A percentile compares a stretch with the other conserved stretches of the same genome.
Conservation (phyloP, 2,329 filamentous ascomycete genomes). For the Xylariaceae sp. region DNA sequence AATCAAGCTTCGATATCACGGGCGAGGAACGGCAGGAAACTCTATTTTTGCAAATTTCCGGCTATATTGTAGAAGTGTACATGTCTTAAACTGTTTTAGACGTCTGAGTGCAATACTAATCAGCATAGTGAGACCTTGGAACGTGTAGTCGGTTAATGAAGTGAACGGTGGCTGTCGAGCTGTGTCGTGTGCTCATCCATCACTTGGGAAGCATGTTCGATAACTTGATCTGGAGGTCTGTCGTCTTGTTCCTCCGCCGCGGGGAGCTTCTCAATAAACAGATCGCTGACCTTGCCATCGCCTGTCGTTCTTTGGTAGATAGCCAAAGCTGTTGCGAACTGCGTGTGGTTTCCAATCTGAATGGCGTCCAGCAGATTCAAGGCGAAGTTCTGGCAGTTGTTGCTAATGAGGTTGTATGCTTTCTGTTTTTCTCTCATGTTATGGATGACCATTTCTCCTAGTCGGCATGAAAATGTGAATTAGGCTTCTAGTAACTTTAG, state of each 20-base stretch:
- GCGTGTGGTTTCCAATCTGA: constrained; percentile 26
- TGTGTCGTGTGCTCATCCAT: constrained; percentile 32
- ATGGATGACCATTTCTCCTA: constrained; percentile 31
- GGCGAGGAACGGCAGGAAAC: too few species aligned
- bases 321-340: constrained; percentile 27
- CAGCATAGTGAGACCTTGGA: too few species aligned
- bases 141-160: constrained; percentile 4
- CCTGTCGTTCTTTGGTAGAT: constrained; percentile 28
- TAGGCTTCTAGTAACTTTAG: not conserved
- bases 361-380: constrained; percentile 29
- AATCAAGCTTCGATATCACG: too few species aligned
- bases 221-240: constrained; percentile 17
- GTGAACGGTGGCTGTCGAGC: constrained; percentile 22
- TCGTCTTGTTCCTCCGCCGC: constrained; percentile 24
- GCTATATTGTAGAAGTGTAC: too few species aligned
- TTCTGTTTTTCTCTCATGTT: constrained; percentile 30
- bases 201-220: constrained; percentile 23
- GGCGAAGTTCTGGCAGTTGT: constrained; percentile 32
- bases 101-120: too few species aligned
- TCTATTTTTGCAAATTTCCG: too few species aligned
- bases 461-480: not conserved
- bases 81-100: too few species aligned
- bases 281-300: constrained; percentile 22
- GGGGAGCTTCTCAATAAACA: constrained; percentile 24
- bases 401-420: constrained; percentile 30